A percentile compares a stretch with the other conserved stretches of the same genome.
Conservation (phyloP, 352 stramenopile species). For the Phytopythium oedochilum region DNA sequence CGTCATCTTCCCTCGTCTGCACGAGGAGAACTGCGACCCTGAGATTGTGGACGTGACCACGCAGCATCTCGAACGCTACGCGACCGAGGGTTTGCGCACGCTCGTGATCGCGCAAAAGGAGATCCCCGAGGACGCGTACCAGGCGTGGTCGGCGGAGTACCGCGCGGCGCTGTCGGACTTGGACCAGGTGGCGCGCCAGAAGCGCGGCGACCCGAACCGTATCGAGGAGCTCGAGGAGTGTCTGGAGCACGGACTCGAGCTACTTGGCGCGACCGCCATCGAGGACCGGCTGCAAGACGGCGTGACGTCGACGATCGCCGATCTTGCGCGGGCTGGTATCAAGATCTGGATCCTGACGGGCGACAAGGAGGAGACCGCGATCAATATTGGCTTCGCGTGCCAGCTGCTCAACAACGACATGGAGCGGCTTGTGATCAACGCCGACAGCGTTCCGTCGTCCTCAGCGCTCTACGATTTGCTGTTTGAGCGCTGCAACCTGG, state of each 20-base stretch:
- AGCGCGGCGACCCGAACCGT: constrained; percentile 49
- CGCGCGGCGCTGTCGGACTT: constrained; percentile 68
- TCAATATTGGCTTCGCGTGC: constrained; percentile 96
- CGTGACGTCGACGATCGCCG: constrained; percentile 69
- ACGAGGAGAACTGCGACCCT: constrained; percentile 28
- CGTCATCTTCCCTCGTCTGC: constrained; percentile 67
- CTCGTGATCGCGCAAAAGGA: constrained; percentile 86
- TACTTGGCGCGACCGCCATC: constrained; percentile 77
- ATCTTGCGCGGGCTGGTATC: constrained; percentile 66
- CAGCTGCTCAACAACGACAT: constrained; percentile 96
- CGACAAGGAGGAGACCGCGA: constrained; percentile 95
- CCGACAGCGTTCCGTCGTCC: constrained; percentile 42
- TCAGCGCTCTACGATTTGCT: constrained; percentile 65
- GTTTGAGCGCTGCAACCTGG: constrained; percentile 33
- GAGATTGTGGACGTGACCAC: constrained; percentile 59
- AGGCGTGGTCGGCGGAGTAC: constrained; percentile 73
- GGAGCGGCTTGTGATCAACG: constrained; percentile 85
- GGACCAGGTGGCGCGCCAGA: constrained; percentile 55
- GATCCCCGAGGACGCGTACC: constrained; percentile 56
- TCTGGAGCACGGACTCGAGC: constrained; percentile 65
- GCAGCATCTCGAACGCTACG: constrained; percentile 80
- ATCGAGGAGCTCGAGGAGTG: constrained; percentile 82
- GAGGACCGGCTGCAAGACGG: constrained; percentile 80
- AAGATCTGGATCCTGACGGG: constrained; percentile 87
- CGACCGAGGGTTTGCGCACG: constrained; percentile 82